Percentiles rank a stretch among this genome's conserved stretches.
phyloP scores from a whole-genome alignment of 257 asterid genomes.

The Schizonepeta tenuifolia region DNA sequence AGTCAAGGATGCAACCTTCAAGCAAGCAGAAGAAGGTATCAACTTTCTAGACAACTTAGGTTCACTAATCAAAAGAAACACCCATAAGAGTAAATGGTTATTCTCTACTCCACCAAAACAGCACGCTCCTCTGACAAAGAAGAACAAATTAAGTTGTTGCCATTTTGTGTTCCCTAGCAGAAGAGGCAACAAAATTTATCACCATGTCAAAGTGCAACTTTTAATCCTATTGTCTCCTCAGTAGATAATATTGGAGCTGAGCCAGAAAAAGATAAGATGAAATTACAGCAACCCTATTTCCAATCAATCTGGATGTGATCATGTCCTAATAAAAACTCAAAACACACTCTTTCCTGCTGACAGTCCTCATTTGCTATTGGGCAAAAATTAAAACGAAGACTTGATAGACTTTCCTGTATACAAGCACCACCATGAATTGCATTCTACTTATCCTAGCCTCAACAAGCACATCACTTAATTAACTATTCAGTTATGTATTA shows the following conservation, averaged over 20 bases:
- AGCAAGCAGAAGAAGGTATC: not conserved
- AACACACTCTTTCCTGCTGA: not conserved
- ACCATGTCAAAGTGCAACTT: not conserved
- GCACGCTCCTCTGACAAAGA: not conserved
- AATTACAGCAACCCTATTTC: not conserved
- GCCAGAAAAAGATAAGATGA: not conserved
- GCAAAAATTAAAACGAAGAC: not conserved
- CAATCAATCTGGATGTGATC: not conserved
- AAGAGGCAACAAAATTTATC: not conserved
- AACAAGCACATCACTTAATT: not conserved
- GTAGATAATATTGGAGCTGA: not conserved
- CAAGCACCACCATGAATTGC: not conserved
- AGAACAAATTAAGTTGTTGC: not conserved
- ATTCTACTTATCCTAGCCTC: not conserved
- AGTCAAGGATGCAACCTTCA: not conserved
- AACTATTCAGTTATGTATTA: not conserved
- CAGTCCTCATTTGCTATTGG: too few relatives aligned
- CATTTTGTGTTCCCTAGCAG: not conserved
- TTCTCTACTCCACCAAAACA: not conserved
- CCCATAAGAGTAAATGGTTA: not conserved
- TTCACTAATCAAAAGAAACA: conserved; percentile 8
- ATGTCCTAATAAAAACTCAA: not conserved
- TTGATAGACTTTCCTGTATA: not conserved
- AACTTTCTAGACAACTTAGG: not conserved
- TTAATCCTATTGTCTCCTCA: not conserved